phyloP scores from a whole-genome alignment of 352 stramenopile genomes.

The Phytophthora citrophthora region DNA sequence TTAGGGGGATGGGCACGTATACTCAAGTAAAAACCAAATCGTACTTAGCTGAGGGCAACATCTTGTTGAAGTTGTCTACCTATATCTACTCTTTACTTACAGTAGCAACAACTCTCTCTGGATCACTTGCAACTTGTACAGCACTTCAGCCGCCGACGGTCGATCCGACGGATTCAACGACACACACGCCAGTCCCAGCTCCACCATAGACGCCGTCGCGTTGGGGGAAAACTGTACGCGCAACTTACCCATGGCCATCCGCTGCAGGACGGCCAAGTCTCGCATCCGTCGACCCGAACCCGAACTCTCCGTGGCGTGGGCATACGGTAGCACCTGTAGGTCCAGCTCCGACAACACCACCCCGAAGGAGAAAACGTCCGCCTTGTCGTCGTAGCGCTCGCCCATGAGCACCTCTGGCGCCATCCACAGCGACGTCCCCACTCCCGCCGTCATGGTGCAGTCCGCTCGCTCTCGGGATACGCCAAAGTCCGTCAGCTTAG shows the following conservation, averaged over 20 bases:
- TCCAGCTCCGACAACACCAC: conserved; percentile 38
- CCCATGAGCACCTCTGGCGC: conserved; percentile 36
- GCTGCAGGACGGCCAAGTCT: conserved; percentile 31
- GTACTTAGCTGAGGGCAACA: neutral
- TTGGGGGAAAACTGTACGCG: conserved; percentile 32
- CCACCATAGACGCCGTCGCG: conserved; percentile 15
- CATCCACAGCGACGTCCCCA: conserved; percentile 37
- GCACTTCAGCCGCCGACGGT: conserved; percentile 29
- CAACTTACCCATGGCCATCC: conserved; percentile 31
- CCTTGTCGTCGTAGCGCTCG: conserved; percentile 25
- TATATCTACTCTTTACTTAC: neutral
- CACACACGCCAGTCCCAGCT: conserved; percentile 32
- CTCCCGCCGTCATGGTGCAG: conserved; percentile 37
- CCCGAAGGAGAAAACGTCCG: conserved; percentile 44
- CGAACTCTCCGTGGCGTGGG: conserved; percentile 10
- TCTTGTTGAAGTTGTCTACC: no score
- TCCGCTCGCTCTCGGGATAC: conserved; percentile 23
- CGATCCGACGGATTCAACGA: conserved; percentile 28
- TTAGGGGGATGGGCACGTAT: no score
- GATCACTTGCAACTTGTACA: conserved; percentile 18
- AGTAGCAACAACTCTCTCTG: neutral
- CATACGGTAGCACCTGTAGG: conserved; percentile 21
- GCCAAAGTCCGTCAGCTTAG: conserved; percentile 44
- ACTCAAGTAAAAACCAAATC: no score
- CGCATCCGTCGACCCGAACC: conserved; percentile 8